Conservation (phyloP, 2,329 filamentous ascomycete genomes). For the Fusarium paranaense region DNA sequence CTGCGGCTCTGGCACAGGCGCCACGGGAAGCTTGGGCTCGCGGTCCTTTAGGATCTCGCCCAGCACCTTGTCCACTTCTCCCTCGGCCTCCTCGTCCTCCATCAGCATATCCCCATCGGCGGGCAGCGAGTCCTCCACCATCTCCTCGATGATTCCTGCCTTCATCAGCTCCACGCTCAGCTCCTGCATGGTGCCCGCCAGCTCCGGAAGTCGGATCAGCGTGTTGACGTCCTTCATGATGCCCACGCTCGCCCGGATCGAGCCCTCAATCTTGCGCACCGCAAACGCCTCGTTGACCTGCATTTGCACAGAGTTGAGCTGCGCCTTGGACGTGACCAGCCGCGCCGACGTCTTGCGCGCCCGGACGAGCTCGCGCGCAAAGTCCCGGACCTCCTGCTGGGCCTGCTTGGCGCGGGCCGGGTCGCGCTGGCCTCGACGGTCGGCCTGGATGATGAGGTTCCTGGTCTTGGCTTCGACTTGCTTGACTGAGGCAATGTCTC, state of each 20-base stretch:
- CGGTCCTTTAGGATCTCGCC: slow-evolving; percentile 90
- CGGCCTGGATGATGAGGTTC: slow-evolving; percentile 84
- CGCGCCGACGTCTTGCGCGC: slow-evolving; percentile 80
- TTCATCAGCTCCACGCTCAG: slow-evolving; percentile 89
- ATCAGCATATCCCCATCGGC: slow-evolving; percentile 77
- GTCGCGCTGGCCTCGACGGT: slow-evolving; percentile 83
- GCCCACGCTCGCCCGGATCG: slow-evolving; percentile 84
- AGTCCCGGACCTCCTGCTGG: slow-evolving; percentile 83
- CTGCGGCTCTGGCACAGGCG: slow-evolving; percentile 67
- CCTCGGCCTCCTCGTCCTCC: slow-evolving; percentile 80
- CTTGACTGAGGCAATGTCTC: slow-evolving; percentile 85
- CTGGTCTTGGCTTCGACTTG: slow-evolving; percentile 86
- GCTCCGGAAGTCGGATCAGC: slow-evolving; percentile 84
- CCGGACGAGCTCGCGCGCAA: slow-evolving; percentile 88
- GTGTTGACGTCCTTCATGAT: slow-evolving; percentile 98
- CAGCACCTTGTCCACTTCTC: slow-evolving; percentile 92
- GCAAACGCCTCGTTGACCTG: slow-evolving; percentile 98
- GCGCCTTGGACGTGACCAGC: slow-evolving; percentile 88
- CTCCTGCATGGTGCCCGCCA: slow-evolving; percentile 90
- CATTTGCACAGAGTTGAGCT: slow-evolving; percentile 94
- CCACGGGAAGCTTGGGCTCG: slow-evolving; percentile 67
- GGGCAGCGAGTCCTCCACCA: slow-evolving; percentile 90
- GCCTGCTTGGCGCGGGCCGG: slow-evolving; percentile 84
- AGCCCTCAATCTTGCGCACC: slow-evolving; percentile 94
- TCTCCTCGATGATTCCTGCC: slow-evolving; percentile 97